phyloP scores from a whole-genome alignment of 805 yeast genomes.

The Lachancea sp. region DNA sequence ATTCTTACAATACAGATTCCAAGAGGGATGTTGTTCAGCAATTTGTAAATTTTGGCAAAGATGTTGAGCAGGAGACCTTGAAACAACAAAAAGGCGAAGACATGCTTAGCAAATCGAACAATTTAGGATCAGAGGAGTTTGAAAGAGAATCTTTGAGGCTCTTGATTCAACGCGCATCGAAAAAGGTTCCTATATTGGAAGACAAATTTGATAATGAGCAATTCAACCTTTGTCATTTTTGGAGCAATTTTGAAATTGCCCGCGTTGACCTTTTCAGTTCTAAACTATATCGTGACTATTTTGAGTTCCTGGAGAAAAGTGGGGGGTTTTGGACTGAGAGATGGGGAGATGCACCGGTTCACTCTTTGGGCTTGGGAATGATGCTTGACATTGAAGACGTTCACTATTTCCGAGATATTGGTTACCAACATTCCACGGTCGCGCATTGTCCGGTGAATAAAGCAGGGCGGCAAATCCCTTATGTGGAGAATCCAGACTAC shows the following conservation, averaged over 20 bases:
- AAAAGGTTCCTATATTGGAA: slow-evolving; percentile 31
- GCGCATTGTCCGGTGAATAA: slow-evolving; percentile 76
- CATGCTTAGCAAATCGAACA: slow-evolving; percentile 14
- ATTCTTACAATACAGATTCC: slow-evolving; percentile 34
- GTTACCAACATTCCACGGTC: slow-evolving; percentile 74
- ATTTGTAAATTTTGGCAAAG: slow-evolving; percentile 25
- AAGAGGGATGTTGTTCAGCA: slow-evolving; percentile 29
- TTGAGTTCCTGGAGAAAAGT: slow-evolving; percentile 56
- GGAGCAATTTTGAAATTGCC: slow-evolving; percentile 94
- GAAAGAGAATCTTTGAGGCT: slow-evolving; percentile 32
- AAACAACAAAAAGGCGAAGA: slow-evolving; percentile 33
- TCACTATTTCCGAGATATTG: slow-evolving; percentile 90
- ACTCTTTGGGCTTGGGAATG: slow-evolving; percentile 79
- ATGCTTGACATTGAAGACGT: slow-evolving; percentile 60
- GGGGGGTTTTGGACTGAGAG: slow-evolving; percentile 88
- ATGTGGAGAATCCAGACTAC: slow-evolving; percentile 31
- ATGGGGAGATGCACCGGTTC: slow-evolving; percentile 98
- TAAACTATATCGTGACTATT: slow-evolving; percentile 58
- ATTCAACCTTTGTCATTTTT: slow-evolving; percentile 79
- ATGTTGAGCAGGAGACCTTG: slow-evolving; percentile 23
- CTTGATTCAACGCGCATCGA: slow-evolving; percentile 36
- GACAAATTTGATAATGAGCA: slow-evolving; percentile 62
- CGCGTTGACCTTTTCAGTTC: slow-evolving; percentile 67
- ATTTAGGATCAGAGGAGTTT: slow-evolving; percentile 16
- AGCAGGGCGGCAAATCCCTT: slow-evolving; percentile 41